phyloP scores from a whole-genome alignment of 2,329 filamentous ascomycete genomes.

The Fusarium sp. region DNA sequence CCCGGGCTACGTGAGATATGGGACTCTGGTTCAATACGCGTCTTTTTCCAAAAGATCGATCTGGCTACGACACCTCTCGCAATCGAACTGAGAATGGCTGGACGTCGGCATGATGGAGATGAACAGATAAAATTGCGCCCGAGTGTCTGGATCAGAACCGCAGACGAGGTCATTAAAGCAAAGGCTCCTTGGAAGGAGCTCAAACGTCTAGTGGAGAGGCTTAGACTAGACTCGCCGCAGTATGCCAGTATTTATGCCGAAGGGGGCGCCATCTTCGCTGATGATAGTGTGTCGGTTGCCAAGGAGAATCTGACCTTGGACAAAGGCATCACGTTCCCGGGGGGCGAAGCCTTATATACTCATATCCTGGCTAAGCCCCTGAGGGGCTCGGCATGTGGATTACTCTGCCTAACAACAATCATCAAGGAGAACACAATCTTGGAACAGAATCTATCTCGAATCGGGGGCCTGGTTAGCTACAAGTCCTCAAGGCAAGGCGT shows the following conservation, averaged over 20 bases:
- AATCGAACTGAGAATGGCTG: too few species aligned
- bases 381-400: not conserved
- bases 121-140: too few species aligned
- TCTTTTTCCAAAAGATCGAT: too few species aligned
- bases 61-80: too few species aligned
- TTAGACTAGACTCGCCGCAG: too few species aligned
- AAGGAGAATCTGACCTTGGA: not conserved
- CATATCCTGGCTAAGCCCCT: too few species aligned
- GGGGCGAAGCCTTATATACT: not conserved
- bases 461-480: not conserved
- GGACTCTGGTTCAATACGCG: too few species aligned
- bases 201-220: not conserved
- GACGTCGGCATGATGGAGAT: too few species aligned
- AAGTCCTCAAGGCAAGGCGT: not conserved
- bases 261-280: not conserved
- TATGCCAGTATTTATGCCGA: not conserved
- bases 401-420: not conserved
- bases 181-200: too few species aligned
- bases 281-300: not conserved
- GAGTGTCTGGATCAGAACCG: too few species aligned
- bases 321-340: constrained; percentile 3
- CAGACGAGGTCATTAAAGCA: too few species aligned
- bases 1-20: not conserved
- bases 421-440: not conserved
- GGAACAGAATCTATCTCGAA: constrained; percentile 2